These are phyloP conservation scores for Alternaria arborescens DNA, from an alignment of 2,329 filamentous ascomycete genomes.

Conservation along the genomic window DNA sequence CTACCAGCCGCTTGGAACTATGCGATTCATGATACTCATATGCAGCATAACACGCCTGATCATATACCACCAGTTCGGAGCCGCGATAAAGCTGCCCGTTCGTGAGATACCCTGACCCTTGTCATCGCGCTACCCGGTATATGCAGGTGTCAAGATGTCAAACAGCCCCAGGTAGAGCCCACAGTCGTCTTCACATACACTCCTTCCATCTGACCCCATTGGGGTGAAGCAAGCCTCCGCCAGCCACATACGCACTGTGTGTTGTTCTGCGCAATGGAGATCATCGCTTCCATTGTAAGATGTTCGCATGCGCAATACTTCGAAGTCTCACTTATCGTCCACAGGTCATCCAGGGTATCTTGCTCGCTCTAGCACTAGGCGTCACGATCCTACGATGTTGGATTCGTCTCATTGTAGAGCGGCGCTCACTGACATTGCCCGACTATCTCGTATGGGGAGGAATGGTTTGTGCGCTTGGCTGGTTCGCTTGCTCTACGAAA, in stretches of 20 bases:
- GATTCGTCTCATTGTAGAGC: conserved; percentile 24
- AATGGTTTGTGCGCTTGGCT: conserved; percentile 30
- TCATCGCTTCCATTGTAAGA: conserved; percentile 11
- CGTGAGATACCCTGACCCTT: not conserved
- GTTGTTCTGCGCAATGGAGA: conserved; percentile 5
- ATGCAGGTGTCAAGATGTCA: conserved; percentile 8
- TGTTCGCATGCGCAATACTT: not conserved
- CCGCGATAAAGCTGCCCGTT: not conserved
- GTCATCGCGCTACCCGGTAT: not conserved
- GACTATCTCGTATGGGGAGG: conserved; percentile 35
- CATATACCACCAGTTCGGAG: conserved; percentile 4
- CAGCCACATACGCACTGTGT: not conserved
- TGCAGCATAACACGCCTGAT: not conserved
- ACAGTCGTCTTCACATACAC: not conserved
- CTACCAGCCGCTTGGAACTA: conserved; percentile 9
- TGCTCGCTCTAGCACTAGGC: conserved; percentile 25
- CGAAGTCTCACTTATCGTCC: not conserved
- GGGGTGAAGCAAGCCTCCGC: not conserved
- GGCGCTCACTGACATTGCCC: conserved; percentile 22
- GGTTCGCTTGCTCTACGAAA: conserved; percentile 25
- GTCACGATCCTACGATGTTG: conserved; percentile 30
- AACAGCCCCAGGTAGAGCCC: conserved; percentile 1
- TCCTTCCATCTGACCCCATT: not conserved
- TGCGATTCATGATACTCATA: conserved; percentile 5
- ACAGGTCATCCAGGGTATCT: conserved; percentile 24